Conservation (phyloP, 805 yeast genomes). For the Wickerhamiella azyma region DNA sequence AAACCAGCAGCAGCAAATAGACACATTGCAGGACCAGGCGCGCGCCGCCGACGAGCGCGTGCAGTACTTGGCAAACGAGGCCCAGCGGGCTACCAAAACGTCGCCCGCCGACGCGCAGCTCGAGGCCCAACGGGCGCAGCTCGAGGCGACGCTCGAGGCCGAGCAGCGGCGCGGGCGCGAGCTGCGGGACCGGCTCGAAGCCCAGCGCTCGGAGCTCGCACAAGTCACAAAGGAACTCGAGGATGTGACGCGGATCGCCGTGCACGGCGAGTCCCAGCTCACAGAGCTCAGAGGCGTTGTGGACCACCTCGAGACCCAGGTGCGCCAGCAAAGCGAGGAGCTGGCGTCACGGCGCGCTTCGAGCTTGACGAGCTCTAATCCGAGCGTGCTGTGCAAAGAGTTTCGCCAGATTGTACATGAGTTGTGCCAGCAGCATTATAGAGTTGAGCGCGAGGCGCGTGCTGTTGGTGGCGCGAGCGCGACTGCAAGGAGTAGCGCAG, state of each 20-base stretch:
- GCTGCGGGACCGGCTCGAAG: constrained; percentile 22
- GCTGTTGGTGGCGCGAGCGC: too few relatives aligned
- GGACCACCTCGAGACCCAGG: constrained; percentile 19
- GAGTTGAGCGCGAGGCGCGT: constrained; percentile 18
- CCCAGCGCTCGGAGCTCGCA: constrained; percentile 23
- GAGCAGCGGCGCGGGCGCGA: constrained; percentile 17
- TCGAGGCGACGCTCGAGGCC: constrained; percentile 7
- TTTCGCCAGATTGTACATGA: constrained; percentile 24
- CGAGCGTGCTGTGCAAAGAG: constrained; percentile 24
- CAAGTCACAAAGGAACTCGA: constrained; percentile 23
- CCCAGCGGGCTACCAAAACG: constrained; percentile 1
- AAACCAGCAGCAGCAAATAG: constrained; percentile 11
- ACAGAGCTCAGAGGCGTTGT: constrained; percentile 11
- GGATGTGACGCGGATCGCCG: constrained; percentile 27
- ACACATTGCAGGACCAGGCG: constrained; percentile 14
- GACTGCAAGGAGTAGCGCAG: too few relatives aligned
- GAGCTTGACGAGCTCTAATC: constrained; percentile 6
- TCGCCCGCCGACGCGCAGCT: constrained; percentile 4
- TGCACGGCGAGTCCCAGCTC: constrained; percentile 25
- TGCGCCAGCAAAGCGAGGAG: constrained; percentile 14
- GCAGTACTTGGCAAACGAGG: constrained; percentile 1
- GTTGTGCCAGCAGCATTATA: constrained; percentile 20
- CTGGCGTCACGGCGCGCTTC: constrained; percentile 13
- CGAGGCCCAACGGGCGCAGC: constrained; percentile 3
- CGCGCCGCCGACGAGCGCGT: constrained; percentile 14